Evolutionary conservation across 169 alveolate species (phyloP).

Genomic region (Plasmodium billcollinsi): DNA sequence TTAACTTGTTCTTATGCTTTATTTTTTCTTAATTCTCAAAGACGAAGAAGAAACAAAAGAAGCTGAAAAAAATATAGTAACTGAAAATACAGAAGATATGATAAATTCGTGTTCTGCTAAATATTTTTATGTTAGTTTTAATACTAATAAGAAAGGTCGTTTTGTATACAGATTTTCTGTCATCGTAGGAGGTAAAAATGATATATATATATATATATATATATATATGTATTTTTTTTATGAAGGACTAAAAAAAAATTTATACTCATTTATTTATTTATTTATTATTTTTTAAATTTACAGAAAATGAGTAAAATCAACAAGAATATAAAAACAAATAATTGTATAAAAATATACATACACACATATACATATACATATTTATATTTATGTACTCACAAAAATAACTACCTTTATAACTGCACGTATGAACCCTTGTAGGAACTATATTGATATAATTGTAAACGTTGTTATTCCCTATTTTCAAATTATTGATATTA

Average conservation of each 20-base stretch:
- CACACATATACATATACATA: not conserved
- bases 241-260: not conserved
- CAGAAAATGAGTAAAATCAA: constrained; percentile 43
- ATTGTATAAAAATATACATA: constrained; percentile 1
- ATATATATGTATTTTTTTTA: too few relatives aligned
- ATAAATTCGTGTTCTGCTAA: constrained; percentile 58
- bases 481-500: constrained; percentile 71
- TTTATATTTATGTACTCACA: too few relatives aligned
- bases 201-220: too few relatives aligned
- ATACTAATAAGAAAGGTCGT: constrained; percentile 36
- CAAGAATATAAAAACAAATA: constrained; percentile 14
- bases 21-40: constrained; percentile 7
- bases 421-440: constrained; percentile 12
- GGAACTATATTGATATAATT: constrained; percentile 46
- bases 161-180: constrained; percentile 59
- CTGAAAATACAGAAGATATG: constrained; percentile 39
- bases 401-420: too few relatives aligned
- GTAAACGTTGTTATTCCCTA: constrained; percentile 72
- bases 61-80: constrained; percentile 43
- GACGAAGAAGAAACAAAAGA: constrained; percentile 67
- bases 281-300: not conserved
- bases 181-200: constrained; percentile 63
- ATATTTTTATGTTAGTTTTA: constrained; percentile 54
- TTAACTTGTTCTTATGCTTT: not conserved
- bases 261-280: not conserved